Conservation (phyloP, 257 asterid species). For the Salvia hispanica region DNA sequence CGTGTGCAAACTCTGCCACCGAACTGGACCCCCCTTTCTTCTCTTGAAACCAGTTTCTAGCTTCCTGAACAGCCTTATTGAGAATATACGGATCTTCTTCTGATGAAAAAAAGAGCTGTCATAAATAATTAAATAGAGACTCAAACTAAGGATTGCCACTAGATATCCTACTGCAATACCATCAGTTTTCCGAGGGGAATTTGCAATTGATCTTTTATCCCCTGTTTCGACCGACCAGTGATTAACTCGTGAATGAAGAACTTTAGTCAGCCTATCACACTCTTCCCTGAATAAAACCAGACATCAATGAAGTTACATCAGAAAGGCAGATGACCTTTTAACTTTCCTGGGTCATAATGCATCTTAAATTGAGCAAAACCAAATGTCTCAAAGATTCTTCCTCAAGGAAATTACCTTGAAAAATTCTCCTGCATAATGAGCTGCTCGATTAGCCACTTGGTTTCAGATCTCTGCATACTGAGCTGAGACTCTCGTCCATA, state of each 20-base stretch:
- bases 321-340: background rate
- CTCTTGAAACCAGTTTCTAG: constrained; percentile 71
- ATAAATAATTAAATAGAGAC: constrained; percentile 22
- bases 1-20: constrained; percentile 41
- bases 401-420: constrained; percentile 57
- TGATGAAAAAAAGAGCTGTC: constrained; percentile 27
- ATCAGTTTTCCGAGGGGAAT: constrained; percentile 31
- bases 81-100: constrained; percentile 49
- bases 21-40: constrained; percentile 58
- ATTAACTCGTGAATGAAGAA: constrained; percentile 68
- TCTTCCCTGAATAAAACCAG: constrained; percentile 58
- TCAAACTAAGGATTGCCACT: background rate
- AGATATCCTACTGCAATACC: constrained; percentile 43
- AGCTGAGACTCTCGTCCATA: constrained; percentile 41
- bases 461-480: constrained; percentile 42
- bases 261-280: constrained; percentile 58
- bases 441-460: constrained; percentile 59
- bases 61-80: constrained; percentile 64
- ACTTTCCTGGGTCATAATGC: background rate
- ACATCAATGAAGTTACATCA: background rate
- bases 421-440: constrained; percentile 71
- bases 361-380: constrained; percentile 4
- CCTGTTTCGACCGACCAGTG: constrained; percentile 44
- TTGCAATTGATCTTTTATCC: constrained; percentile 34
- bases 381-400: constrained; percentile 13